A percentile compares a stretch with the other conserved stretches of the same genome.
Conservation (phyloP, 2,329 filamentous ascomycete species). For the Chalaropsis thielavioides region DNA sequence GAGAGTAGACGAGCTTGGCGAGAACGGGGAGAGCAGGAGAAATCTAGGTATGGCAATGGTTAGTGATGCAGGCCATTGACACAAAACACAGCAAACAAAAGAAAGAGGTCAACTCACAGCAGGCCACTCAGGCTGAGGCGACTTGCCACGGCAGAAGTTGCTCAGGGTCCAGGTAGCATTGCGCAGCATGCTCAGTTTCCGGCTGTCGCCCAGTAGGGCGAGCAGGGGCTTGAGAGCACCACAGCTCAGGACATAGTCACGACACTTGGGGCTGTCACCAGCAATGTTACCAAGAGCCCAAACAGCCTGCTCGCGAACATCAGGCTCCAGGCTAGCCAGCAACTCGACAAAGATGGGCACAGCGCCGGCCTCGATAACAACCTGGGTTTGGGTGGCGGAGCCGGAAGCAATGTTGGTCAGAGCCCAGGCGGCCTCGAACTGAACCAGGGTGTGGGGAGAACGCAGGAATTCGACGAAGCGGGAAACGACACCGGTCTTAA, state of each 20-base stretch:
- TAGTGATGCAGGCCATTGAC: slow-evolving; percentile 1
- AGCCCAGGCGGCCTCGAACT: slow-evolving; percentile 98
- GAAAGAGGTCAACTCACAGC: slow-evolving; percentile 49
- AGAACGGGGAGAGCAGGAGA: slow-evolving; percentile 86
- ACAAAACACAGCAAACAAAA: background rate
- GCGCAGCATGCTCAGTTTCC: slow-evolving; percentile 96
- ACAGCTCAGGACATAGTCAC: slow-evolving; percentile 86
- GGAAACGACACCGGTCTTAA: slow-evolving; percentile 94
- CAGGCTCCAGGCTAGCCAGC: slow-evolving; percentile 85
- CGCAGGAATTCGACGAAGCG: slow-evolving; percentile 97
- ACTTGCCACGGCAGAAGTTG: slow-evolving; percentile 99
- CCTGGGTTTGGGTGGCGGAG: slow-evolving; percentile 92
- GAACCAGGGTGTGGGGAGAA: slow-evolving; percentile 92
- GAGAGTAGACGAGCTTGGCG: slow-evolving; percentile 92
- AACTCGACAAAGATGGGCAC: slow-evolving; percentile 98
- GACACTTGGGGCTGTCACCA: slow-evolving; percentile 92
- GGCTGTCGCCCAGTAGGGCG: slow-evolving; percentile 82
- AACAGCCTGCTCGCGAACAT: slow-evolving; percentile 94
- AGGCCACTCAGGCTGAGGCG: slow-evolving; percentile 93
- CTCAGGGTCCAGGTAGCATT: slow-evolving; percentile 98
- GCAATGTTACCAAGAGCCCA: slow-evolving; percentile 99
- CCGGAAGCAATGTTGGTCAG: slow-evolving; percentile 98
- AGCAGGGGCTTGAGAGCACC: slow-evolving; percentile 85
- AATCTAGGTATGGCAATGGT: slow-evolving; percentile 45
- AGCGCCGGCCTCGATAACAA: slow-evolving; percentile 94